Percentiles rank a stretch among this genome's conserved stretches.
These are phyloP conservation scores for Yamadazyma kanchanaburiensis DNA, from an alignment of 1,139 yeast genomes.

Conservation along the genomic window DNA sequence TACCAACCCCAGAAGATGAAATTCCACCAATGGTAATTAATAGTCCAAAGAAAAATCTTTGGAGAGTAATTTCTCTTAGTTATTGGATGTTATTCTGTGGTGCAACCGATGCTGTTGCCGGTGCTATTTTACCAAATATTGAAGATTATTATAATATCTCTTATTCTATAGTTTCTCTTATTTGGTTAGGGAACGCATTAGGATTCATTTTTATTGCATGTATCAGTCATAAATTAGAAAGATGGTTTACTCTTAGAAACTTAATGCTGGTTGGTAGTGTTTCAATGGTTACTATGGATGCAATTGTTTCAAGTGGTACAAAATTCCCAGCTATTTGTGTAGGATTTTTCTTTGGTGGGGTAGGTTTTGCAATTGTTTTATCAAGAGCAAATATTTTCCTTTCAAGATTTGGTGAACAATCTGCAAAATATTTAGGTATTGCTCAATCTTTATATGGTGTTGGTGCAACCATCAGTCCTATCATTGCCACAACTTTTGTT, in stretches of 20 bases:
- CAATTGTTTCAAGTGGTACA: conserved; percentile 37
- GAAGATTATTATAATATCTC: conserved; percentile 32
- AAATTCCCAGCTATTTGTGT: conserved; percentile 41
- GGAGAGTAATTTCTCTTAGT: conserved; percentile 38
- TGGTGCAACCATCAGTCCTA: conserved; percentile 62
- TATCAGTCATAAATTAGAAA: conserved; percentile 35
- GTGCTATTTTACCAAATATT: conserved; percentile 43
- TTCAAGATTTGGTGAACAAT: conserved; percentile 43
- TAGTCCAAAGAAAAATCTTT: conserved; percentile 29
- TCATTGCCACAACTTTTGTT: conserved; percentile 53
- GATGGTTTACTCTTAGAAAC: conserved; percentile 37
- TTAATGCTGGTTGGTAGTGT: conserved; percentile 33
- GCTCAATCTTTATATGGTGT: conserved; percentile 60
- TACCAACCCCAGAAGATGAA: no score
- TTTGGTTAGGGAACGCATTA: conserved; percentile 43
- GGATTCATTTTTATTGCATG: conserved; percentile 43
- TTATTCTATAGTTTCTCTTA: conserved; percentile 39
- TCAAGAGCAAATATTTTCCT: conserved; percentile 58
- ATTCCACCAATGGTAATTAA: no score
- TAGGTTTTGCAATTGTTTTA: conserved; percentile 52
- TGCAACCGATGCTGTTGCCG: conserved; percentile 45
- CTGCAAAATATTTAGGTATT: conserved; percentile 48
- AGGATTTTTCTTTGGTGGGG: conserved; percentile 57
- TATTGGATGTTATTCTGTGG: conserved; percentile 38
- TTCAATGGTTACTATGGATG: conserved; percentile 32